Conservation (phyloP, 192 early-diverging fungal species). For the Coemansia sp. region DNA sequence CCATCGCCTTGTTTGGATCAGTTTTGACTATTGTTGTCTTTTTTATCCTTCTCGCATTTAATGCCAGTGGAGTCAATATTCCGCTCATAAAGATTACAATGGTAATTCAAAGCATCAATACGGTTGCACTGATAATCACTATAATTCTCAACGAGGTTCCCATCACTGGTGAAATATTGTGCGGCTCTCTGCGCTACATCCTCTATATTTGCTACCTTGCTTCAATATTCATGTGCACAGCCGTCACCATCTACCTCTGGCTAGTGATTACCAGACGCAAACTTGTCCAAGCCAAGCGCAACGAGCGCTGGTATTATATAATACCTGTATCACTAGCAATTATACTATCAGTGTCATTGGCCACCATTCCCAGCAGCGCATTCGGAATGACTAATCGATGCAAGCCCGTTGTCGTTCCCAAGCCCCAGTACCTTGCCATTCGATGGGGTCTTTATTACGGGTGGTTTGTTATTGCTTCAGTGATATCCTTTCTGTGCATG, state of each 20-base stretch:
- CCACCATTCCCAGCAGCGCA: constrained; percentile 34
- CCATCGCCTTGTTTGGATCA: constrained; percentile 33
- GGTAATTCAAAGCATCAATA: constrained; percentile 41
- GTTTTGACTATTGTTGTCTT: constrained; percentile 26
- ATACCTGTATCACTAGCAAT: constrained; percentile 34
- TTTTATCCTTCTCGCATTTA: constrained; percentile 34
- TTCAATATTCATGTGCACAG: constrained; percentile 51
- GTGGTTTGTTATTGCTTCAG: constrained; percentile 48
- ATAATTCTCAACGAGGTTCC: constrained; percentile 26
- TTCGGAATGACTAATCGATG: constrained; percentile 29
- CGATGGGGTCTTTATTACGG: constrained; percentile 48
- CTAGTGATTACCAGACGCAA: constrained; percentile 47
- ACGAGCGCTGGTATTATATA: constrained; percentile 53
- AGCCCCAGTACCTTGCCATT: constrained; percentile 22
- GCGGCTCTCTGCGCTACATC: constrained; percentile 42
- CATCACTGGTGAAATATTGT: constrained; percentile 21
- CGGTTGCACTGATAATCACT: constrained; percentile 35
- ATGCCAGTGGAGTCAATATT: constrained; percentile 35
- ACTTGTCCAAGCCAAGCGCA: constrained; percentile 29
- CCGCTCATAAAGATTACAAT: constrained; percentile 48
- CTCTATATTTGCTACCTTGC: constrained; percentile 43
- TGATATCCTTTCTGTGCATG: constrained; percentile 44
- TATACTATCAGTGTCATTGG: constrained; percentile 26
- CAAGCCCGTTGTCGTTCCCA: constrained; percentile 15
- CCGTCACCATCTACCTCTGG: constrained; percentile 47